Evolutionary conservation across 805 yeast genomes (phyloP).

Genomic region (Peterozyma toletana): DNA sequence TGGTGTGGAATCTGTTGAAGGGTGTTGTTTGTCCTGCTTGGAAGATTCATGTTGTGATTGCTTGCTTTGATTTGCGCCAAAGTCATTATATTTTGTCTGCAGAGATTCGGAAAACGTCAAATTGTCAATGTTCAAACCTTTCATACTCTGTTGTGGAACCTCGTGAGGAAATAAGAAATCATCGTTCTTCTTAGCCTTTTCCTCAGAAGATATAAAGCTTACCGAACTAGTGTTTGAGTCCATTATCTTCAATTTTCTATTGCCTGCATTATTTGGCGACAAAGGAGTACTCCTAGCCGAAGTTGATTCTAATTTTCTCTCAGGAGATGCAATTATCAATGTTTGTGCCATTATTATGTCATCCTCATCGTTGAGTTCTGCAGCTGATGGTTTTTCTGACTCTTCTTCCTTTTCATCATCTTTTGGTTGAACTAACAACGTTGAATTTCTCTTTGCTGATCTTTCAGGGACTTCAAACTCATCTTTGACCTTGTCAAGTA

Average conservation of each 20-base stretch:
- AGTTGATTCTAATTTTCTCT: background rate
- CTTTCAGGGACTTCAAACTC: too few species aligned
- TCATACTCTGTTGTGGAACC: slow-evolving; percentile 9
- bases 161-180: slow-evolving; percentile 14
- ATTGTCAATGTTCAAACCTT: slow-evolving; percentile 8
- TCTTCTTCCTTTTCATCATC: too few species aligned
- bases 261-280: slow-evolving; percentile 4
- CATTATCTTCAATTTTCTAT: slow-evolving; percentile 15
- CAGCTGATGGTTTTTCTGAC: background rate
- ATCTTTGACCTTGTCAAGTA: too few species aligned
- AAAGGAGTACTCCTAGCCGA: slow-evolving; percentile 1
- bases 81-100: background rate
- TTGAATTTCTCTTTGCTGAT: too few species aligned
- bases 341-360: background rate
- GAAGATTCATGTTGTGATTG: slow-evolving; percentile 9
- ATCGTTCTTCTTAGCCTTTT: slow-evolving; percentile 6
- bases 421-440: too few species aligned
- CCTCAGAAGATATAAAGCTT: slow-evolving; percentile 14
- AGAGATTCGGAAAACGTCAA: background rate
- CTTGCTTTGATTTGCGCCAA: slow-evolving; percentile 1
- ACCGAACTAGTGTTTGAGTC: slow-evolving; percentile 9
- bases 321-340: background rate
- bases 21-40: slow-evolving; percentile 9
- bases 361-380: background rate
- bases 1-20: slow-evolving; percentile 10